phyloP scores from a whole-genome alignment of 1,139 yeast species.

The Blastobotrys capitulatus region DNA sequence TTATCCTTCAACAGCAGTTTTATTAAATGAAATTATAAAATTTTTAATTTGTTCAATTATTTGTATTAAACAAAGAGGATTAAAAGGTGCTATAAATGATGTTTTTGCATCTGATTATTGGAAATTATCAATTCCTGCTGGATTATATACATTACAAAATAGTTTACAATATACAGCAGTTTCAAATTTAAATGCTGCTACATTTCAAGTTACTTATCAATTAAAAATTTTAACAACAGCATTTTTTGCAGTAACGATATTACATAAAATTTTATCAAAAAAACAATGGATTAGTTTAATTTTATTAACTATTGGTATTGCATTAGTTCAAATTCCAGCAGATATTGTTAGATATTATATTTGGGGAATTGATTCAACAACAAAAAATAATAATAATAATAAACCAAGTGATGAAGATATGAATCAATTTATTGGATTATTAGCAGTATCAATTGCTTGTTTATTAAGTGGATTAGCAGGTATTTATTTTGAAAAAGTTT shows the following conservation, averaged over 20 bases:
- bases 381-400: background rate
- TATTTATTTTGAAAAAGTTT: constrained; percentile 35
- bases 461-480: constrained; percentile 35
- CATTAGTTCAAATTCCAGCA: constrained; percentile 34
- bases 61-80: constrained; percentile 20
- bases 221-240: constrained; percentile 37
- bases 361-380: constrained; percentile 2
- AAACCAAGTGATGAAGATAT: constrained; percentile 4
- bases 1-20: constrained; percentile 36
- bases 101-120: constrained; percentile 31
- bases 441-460: constrained; percentile 33
- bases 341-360: constrained; percentile 10
- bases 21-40: constrained; percentile 34
- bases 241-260: constrained; percentile 31
- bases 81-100: constrained; percentile 21
- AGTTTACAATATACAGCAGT: constrained; percentile 35
- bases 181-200: constrained; percentile 36
- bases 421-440: constrained; percentile 26
- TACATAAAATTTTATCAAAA: constrained; percentile 27
- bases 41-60: constrained; percentile 26
- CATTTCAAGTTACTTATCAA: constrained; percentile 37
- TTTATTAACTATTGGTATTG: constrained; percentile 32
- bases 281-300: constrained; percentile 33
- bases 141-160: constrained; percentile 34
- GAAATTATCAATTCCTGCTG: constrained; percentile 36